Conservation (phyloP, 495 filamentous ascomycete genomes). For the Hypoxylon subgilvum region DNA sequence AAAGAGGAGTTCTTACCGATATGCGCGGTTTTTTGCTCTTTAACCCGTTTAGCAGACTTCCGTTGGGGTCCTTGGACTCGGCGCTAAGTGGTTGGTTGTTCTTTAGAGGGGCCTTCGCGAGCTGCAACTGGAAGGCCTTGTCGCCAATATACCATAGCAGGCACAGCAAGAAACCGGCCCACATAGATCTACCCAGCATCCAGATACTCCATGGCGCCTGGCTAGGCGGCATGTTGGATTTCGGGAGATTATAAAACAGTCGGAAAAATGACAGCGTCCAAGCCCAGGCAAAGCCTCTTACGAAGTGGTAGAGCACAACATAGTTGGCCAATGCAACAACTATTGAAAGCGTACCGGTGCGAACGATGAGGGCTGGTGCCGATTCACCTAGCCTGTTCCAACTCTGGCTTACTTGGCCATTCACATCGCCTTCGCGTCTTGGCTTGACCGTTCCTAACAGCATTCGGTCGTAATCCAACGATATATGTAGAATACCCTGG, state of each 20-base stretch:
- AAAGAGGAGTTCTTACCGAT: conserved; percentile 25
- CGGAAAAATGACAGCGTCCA: conserved; percentile 71
- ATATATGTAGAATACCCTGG: conserved; percentile 74
- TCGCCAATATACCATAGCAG: conserved; percentile 78
- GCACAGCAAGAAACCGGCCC: conserved; percentile 69
- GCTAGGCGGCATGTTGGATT: conserved; percentile 65
- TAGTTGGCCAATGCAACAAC: conserved; percentile 52
- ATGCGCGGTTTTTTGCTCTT: conserved; percentile 73
- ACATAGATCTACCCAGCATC: conserved; percentile 64
- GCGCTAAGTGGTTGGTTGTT: conserved; percentile 80
- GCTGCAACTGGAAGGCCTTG: conserved; percentile 74
- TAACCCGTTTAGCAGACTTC: conserved; percentile 82
- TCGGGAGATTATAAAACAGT: conserved; percentile 74
- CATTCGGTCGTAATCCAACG: conserved; percentile 75
- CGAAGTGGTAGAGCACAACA: conserved; percentile 66
- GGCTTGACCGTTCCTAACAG: conserved; percentile 52
- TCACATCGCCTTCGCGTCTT: conserved; percentile 21
- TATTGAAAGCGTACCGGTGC: conserved; percentile 46
- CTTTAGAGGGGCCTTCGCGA: conserved; percentile 81
- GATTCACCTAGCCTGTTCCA: conserved; percentile 18
- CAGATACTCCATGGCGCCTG: conserved; percentile 63
- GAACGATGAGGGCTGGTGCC: conserved; percentile 27
- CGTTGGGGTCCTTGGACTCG: conserved; percentile 88
- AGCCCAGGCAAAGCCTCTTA: conserved; percentile 72
- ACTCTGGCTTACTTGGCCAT: conserved; percentile 9